Evolutionary conservation across 768 basidiomycete species (phyloP).

Genomic region (Tulasnella sp.): DNA sequence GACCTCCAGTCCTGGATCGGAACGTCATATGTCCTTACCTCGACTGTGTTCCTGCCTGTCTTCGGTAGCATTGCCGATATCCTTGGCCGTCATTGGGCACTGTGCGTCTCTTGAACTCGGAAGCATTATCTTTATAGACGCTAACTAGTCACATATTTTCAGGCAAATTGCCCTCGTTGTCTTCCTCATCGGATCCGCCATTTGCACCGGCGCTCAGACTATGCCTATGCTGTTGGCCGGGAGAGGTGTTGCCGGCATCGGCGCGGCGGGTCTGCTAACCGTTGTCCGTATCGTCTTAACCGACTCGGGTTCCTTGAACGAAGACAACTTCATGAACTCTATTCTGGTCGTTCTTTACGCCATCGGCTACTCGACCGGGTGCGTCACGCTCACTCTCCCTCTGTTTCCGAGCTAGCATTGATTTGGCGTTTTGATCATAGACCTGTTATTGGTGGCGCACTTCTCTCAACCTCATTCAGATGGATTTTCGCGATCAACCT

Average conservation of each 20-base stretch:
- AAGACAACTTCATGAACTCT: slow-evolving; percentile 39
- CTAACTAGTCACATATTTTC: not conserved
- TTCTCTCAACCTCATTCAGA: slow-evolving; percentile 38
- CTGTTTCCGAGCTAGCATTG: not conserved
- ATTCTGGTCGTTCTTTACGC: slow-evolving; percentile 40
- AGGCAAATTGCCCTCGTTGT: slow-evolving; percentile 37
- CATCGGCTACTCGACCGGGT: slow-evolving; percentile 31
- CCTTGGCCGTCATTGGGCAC: slow-evolving; percentile 43
- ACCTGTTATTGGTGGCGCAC: slow-evolving; percentile 40
- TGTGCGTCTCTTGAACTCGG: slow-evolving; percentile 23
- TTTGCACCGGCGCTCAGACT: slow-evolving; percentile 42
- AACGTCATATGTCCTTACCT: slow-evolving; percentile 45
- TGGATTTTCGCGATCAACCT: slow-evolving; percentile 53
- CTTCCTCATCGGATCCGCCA: slow-evolving; percentile 41
- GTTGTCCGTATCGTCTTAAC: slow-evolving; percentile 38
- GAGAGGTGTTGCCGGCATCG: slow-evolving; percentile 32
- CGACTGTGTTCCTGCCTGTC: slow-evolving; percentile 47
- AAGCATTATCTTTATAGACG: not conserved
- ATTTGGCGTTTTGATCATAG: slow-evolving; percentile 30
- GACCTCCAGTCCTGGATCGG: slow-evolving; percentile 40
- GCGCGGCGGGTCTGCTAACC: slow-evolving; percentile 25
- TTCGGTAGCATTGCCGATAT: slow-evolving; percentile 46
- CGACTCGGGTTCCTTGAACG: slow-evolving; percentile 38
- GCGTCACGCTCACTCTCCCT: not conserved
- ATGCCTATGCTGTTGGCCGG: slow-evolving; percentile 44